phyloP scores from a whole-genome alignment of 495 filamentous ascomycete genomes.

The Annulohypoxylon bovei region DNA sequence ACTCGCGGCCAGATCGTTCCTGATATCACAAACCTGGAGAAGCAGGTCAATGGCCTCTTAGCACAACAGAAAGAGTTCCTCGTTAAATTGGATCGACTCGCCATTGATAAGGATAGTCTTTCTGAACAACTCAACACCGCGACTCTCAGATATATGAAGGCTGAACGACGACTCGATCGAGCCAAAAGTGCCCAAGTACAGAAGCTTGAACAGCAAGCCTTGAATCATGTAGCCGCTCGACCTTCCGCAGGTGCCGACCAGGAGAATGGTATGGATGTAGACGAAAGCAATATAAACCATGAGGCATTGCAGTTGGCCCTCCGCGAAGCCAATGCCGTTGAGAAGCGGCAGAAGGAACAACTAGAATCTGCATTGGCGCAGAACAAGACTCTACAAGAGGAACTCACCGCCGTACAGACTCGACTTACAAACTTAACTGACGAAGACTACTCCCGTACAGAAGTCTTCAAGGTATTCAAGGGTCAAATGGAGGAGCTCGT shows the following conservation, averaged over 20 bases:
- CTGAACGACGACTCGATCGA: slow-evolving; percentile 92
- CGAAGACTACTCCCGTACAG: slow-evolving; percentile 91
- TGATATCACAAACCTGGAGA: slow-evolving; percentile 76
- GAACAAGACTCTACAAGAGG: slow-evolving; percentile 79
- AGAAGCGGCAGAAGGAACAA: slow-evolving; percentile 86
- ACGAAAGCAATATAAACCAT: slow-evolving; percentile 65
- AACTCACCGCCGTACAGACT: slow-evolving; percentile 73
- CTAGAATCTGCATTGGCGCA: slow-evolving; percentile 79
- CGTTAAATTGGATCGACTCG: slow-evolving; percentile 77
- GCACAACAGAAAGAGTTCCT: slow-evolving; percentile 83
- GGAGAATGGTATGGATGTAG: slow-evolving; percentile 66
- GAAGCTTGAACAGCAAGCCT: slow-evolving; percentile 90
- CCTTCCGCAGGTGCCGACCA: slow-evolving; percentile 58
- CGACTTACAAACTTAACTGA: slow-evolving; percentile 76
- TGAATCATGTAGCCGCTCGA: slow-evolving; percentile 66
- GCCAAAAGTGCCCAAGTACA: slow-evolving; percentile 87
- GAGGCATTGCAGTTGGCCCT: slow-evolving; percentile 69
- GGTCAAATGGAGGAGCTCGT: slow-evolving; percentile 91
- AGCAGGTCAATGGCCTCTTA: slow-evolving; percentile 75
- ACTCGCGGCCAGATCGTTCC: slow-evolving; percentile 61
- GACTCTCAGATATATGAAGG: slow-evolving; percentile 89
- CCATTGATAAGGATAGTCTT: slow-evolving; percentile 82
- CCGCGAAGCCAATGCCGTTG: slow-evolving; percentile 76
- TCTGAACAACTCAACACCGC: slow-evolving; percentile 85
- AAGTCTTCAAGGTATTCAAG: slow-evolving; percentile 91